Base-by-base conservation (phyloP, 495 filamentous ascomycete genomes). In the Daldinia vernicosa region DNA sequence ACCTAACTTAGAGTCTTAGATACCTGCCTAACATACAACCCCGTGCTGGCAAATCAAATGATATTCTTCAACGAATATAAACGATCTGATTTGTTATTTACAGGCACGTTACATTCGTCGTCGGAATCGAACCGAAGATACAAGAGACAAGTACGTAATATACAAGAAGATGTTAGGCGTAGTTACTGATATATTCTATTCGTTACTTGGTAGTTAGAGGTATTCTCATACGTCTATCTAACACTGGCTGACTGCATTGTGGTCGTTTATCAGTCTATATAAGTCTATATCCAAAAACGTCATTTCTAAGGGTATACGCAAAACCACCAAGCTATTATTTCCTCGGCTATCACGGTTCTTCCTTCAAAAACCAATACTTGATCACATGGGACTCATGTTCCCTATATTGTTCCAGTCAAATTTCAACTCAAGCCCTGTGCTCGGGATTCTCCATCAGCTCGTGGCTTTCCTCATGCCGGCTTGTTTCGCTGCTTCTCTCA, bases 1-100 rank as follows among this genome's bases (percentile, higher is more conserved):
- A 71, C 60, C 17, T 51, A 58, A 26, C 43, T 57, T 32, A 51
- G 12, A 40, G 52, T 19, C 43, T 57, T 32, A 51, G 12, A 40
- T 56, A 56, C 19, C 32, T 32, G 11, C 65, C 58, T 67, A 50
- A 14, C 12, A 17, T 24, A 1, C 26, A 65, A 65, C 45, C 68
- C 50, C 67, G 61, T 70, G 61, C 33, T 57, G 22, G 24, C n/a
- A 60, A 66, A 63, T 71, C 69, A 71, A 59, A 37, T 71, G 63
- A 71, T 61, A 24, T 14, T 32, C 26, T 52, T 33, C 32, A 22
- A 66, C 8, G 28, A 37, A 43, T 60, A 60, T 19, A 35, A 60
- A 3, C 26, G 24, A 63, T 33, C 43, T 45, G 50, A 47, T 24
- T 62, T 30, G 24, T 37, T 27, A 9, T 39, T 22, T 22, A 24